Conservation (phyloP, 2,329 filamentous ascomycete species). For the Xylaria polymorpha region DNA sequence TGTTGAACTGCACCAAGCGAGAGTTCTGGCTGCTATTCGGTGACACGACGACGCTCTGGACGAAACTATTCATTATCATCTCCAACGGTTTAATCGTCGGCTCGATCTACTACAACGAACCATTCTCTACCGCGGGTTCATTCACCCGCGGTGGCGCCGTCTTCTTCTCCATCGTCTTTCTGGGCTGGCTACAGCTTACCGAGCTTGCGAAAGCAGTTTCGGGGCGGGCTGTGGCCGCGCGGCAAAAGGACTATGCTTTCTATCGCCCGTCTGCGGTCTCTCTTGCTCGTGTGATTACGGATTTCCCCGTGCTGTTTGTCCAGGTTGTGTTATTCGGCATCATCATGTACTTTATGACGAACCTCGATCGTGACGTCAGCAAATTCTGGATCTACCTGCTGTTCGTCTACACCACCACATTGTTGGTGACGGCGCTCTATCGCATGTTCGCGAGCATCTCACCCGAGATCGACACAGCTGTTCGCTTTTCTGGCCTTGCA, state of each 20-base stretch:
- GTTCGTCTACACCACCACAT: slow-evolving; percentile 58
- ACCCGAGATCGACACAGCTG: slow-evolving; percentile 67
- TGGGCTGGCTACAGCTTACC: slow-evolving; percentile 75
- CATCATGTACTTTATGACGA: slow-evolving; percentile 82
- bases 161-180: slow-evolving; percentile 66
- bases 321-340: slow-evolving; percentile 77
- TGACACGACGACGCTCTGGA: slow-evolving; percentile 79
- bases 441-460: slow-evolving; percentile 51
- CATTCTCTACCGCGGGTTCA: slow-evolving; percentile 69
- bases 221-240: slow-evolving; percentile 69
- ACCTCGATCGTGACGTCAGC: slow-evolving; percentile 72
- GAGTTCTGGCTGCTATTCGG: slow-evolving; percentile 84
- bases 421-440: slow-evolving; percentile 49
- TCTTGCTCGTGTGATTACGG: slow-evolving; percentile 66
- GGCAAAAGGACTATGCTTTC: slow-evolving; percentile 62
- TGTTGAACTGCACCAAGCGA: slow-evolving; percentile 74
- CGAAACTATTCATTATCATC: slow-evolving; percentile 83
- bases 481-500: slow-evolving; percentile 65
- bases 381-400: slow-evolving; percentile 75
- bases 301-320: slow-evolving; percentile 71
- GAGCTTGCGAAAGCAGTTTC: slow-evolving; percentile 83
- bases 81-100: slow-evolving; percentile 80
- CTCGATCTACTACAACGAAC: slow-evolving; percentile 79
- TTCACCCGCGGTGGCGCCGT: slow-evolving; percentile 64
- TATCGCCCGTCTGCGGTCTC: slow-evolving; percentile 67